Percentiles rank a stretch among this genome's conserved stretches.
Conservation (phyloP, 495 filamentous ascomycete genomes). For the Penicillium nucicola region DNA sequence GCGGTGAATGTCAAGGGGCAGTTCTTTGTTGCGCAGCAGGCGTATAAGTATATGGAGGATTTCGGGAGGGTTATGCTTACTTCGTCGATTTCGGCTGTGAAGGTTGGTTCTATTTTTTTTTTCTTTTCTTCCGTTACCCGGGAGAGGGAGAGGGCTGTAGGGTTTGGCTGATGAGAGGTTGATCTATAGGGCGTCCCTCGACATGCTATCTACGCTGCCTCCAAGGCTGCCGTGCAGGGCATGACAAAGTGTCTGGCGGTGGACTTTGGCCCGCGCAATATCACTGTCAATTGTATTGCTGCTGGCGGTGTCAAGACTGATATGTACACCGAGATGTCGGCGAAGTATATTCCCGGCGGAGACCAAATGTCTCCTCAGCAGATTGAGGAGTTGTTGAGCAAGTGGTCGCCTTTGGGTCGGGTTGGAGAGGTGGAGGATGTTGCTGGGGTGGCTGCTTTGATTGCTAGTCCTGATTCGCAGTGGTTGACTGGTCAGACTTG, state of each 20-base stretch:
- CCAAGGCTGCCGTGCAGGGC: conserved; percentile 52
- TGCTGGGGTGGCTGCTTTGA: conserved; percentile 49
- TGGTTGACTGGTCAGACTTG: conserved; percentile 54
- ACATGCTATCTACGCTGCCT: conserved; percentile 48
- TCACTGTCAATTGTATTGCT: conserved; percentile 52
- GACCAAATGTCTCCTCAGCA: conserved; percentile 28
- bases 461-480: conserved; percentile 45
- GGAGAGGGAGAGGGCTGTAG: neutral
- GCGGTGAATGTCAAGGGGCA: conserved; percentile 55
- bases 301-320: conserved; percentile 41
- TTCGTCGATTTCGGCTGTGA: conserved; percentile 30
- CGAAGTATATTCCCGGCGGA: conserved; percentile 34
- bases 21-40: conserved; percentile 66
- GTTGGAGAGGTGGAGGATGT: conserved; percentile 52
- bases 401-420: conserved; percentile 42
- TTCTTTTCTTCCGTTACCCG: neutral
- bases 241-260: conserved; percentile 55
- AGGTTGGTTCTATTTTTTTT: conserved; percentile 17
- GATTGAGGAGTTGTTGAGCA: conserved; percentile 24
- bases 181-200: conserved; percentile 19
- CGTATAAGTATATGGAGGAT: conserved; percentile 57
- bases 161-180: neutral
- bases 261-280: conserved; percentile 49
- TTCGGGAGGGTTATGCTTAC: conserved; percentile 29
- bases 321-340: conserved; percentile 40